phyloP scores from a whole-genome alignment of 2,329 filamentous ascomycete genomes.

The Beauveria australis region DNA sequence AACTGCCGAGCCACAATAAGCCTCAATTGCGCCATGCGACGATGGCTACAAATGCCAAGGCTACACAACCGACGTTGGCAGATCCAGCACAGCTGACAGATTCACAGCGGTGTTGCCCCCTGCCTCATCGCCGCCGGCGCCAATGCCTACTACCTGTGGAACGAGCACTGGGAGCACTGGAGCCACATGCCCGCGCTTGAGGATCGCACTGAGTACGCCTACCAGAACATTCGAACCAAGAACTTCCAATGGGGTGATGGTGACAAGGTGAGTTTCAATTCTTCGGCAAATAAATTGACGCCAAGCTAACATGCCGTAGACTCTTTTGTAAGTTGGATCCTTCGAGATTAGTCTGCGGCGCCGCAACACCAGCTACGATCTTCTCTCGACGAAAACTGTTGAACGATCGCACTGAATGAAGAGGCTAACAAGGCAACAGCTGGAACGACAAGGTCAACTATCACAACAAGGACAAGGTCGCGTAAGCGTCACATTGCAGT shows the following conservation, averaged over 20 bases:
- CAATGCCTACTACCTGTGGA: constrained; percentile 90
- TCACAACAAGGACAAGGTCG: constrained; percentile 80
- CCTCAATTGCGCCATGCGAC: constrained; percentile 15
- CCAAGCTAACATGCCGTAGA: constrained; percentile 35
- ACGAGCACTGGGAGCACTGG: constrained; percentile 96
- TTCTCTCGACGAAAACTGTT: neutral
- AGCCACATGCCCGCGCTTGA: constrained; percentile 75
- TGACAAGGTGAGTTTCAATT: constrained; percentile 62
- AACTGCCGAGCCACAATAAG: neutral
- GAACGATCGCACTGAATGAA: neutral
- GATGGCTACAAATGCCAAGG: constrained; percentile 7
- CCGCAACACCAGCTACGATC: neutral
- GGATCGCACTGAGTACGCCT: constrained; percentile 88
- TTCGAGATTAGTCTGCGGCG: neutral
- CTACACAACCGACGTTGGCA: neutral
- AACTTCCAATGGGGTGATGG: constrained; percentile 94
- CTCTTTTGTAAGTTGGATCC: constrained; percentile 51
- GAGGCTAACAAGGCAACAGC: constrained; percentile 39
- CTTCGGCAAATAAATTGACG: neutral
- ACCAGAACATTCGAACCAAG: constrained; percentile 96
- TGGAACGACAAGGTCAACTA: constrained; percentile 97
- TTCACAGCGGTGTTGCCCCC: constrained; percentile 63
- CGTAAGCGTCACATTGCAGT: constrained; percentile 26
- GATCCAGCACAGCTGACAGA: constrained; percentile 16
- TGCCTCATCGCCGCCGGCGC: constrained; percentile 59